Conservation (phyloP, 2,329 filamentous ascomycete genomes). For the Nannizziopsis barbatae region DNA sequence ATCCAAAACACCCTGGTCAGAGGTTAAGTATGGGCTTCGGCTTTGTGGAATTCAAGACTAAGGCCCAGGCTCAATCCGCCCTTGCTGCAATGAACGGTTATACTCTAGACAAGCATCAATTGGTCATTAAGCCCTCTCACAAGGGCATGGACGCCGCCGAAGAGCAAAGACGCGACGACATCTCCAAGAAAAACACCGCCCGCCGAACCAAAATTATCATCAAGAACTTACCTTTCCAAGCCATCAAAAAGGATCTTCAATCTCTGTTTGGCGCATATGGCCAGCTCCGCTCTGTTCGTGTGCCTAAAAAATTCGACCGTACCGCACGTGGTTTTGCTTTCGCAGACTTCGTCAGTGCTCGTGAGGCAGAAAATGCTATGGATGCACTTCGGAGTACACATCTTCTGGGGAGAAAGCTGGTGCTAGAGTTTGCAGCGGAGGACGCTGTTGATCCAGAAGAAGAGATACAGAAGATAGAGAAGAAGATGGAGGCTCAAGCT, state of each 20-base stretch:
- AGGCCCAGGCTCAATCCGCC: constrained; percentile 67
- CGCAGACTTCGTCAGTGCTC: constrained; percentile 83
- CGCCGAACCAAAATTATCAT: constrained; percentile 87
- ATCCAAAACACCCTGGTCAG: constrained; percentile 81
- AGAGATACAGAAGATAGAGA: constrained; percentile 93
- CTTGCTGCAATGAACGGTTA: constrained; percentile 78
- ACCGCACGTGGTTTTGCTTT: constrained; percentile 89
- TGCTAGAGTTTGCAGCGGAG: constrained; percentile 81
- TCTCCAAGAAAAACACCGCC: constrained; percentile 64
- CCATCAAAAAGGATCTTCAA: constrained; percentile 82
- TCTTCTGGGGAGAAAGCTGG: constrained; percentile 75
- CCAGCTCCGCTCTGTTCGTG: constrained; percentile 78
- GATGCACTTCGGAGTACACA: constrained; percentile 86
- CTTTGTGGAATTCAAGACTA: constrained; percentile 77
- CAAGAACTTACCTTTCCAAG: constrained; percentile 96
- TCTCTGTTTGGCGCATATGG: constrained; percentile 81
- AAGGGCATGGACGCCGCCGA: constrained; percentile 41
- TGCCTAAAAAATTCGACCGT: constrained; percentile 90
- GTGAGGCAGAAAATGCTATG: constrained; percentile 84
- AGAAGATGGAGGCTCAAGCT: constrained; percentile 82
- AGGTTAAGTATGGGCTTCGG: constrained; percentile 94
- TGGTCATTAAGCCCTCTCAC: constrained; percentile 77
- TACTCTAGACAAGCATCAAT: constrained; percentile 73
- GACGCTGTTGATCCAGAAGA: constrained; percentile 87
- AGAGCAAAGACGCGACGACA: constrained; percentile 57